Evolutionary conservation across 495 filamentous ascomycete genomes (phyloP).

Genomic region (Penicillium coffeae): DNA sequence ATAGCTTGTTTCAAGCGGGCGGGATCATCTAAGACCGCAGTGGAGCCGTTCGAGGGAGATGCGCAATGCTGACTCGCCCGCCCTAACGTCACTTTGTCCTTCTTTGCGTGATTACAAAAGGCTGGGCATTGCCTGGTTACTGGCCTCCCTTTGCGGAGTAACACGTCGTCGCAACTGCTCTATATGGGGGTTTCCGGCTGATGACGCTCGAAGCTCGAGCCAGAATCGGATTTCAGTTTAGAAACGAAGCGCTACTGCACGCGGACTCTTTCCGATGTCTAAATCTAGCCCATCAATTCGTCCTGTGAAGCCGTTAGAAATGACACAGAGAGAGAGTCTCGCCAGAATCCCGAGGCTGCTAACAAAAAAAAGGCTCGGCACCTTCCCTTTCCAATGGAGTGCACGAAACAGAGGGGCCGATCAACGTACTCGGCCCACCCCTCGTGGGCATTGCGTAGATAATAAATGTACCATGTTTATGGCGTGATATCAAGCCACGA

Average conservation of each 20-base stretch:
- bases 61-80: constrained; percentile 6
- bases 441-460: not conserved
- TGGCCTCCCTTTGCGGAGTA: not conserved
- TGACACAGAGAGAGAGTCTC: not conserved
- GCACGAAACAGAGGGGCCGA: too few relatives aligned
- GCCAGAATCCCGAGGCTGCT: not conserved
- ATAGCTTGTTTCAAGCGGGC: too few relatives aligned
- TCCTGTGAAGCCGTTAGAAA: not conserved
- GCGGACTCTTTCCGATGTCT: not conserved
- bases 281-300: not conserved
- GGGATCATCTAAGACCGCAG: not conserved
- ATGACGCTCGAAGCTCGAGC: too few relatives aligned
- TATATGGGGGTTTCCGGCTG: not conserved
- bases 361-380: not conserved
- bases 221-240: not conserved
- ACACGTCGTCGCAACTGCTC: not conserved
- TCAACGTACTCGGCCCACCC: too few relatives aligned
- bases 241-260: not conserved
- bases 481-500: constrained; percentile 18
- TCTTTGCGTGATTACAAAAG: constrained; percentile 23
- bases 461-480: constrained; percentile 4
- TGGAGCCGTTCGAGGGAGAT: not conserved
- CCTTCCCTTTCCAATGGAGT: not conserved
- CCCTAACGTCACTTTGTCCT: constrained; percentile 19
- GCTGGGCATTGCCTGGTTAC: too few relatives aligned